phyloP scores from a whole-genome alignment of 495 filamentous ascomycete genomes.

The Penicillium pulvis region DNA sequence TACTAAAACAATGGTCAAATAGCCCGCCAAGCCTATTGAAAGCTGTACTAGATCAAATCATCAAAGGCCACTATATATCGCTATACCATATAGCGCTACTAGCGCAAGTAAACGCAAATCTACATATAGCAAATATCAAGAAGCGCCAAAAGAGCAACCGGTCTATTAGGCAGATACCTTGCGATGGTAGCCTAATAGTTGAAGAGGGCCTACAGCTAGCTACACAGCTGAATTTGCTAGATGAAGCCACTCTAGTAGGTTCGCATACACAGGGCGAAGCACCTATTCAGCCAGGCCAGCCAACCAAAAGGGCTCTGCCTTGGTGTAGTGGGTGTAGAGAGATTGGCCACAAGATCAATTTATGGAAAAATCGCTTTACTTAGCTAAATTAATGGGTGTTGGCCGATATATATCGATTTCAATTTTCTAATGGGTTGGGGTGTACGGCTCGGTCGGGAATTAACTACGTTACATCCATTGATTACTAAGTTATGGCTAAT shows the following conservation, averaged over 20 bases:
- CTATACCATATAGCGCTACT: constrained; percentile 1
- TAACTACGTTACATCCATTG: too few species aligned
- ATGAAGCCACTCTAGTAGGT: background rate
- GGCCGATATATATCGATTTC: too few species aligned
- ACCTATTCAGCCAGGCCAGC: background rate
- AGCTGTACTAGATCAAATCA: background rate
- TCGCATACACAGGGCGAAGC: background rate
- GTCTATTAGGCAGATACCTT: background rate
- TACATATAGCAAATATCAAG: constrained; percentile 1
- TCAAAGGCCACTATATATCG: background rate
- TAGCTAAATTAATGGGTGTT: too few species aligned
- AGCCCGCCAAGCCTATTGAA: constrained; percentile 4
- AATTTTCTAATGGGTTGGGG: too few species aligned
- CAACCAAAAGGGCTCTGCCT: too few species aligned
- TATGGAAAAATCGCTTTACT: too few species aligned
- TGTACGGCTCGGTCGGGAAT: too few species aligned
- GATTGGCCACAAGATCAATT: too few species aligned
- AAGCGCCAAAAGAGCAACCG: background rate
- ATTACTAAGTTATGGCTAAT: too few species aligned
- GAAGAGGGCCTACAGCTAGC: constrained; percentile 5
- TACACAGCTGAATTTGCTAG: constrained; percentile 1
- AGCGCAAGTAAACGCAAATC: background rate
- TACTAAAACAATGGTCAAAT: background rate
- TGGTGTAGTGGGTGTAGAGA: too few species aligned
- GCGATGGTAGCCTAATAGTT: background rate